Conservation (phyloP, 768 basidiomycete genomes). For the Pleurotus sapidus region DNA sequence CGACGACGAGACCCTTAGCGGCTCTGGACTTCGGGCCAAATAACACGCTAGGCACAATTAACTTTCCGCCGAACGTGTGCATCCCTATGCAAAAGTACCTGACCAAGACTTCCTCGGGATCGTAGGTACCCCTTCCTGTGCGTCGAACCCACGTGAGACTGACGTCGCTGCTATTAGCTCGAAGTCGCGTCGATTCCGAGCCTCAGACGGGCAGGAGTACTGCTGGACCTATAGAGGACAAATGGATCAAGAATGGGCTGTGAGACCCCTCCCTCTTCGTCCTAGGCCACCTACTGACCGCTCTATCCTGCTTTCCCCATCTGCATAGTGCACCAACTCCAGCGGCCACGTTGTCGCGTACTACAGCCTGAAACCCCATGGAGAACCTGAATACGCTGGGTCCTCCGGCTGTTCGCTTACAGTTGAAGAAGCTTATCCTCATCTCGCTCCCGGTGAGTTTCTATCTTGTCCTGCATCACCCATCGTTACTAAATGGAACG, state of each 20-base stretch:
- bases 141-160: too few relatives aligned
- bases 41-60: constrained; percentile 51
- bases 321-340: constrained; percentile 50
- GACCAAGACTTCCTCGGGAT: constrained; percentile 21
- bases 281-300: constrained; percentile 3
- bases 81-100: constrained; percentile 56
- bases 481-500: constrained; percentile 6
- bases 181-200: constrained; percentile 49
- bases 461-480: neutral
- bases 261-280: constrained; percentile 24
- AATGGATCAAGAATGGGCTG: constrained; percentile 62
- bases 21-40: constrained; percentile 50
- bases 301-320: neutral
- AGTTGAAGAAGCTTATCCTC: constrained; percentile 58
- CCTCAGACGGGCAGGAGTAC: constrained; percentile 60
- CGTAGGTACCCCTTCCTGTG: too few relatives aligned
- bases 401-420: constrained; percentile 65
- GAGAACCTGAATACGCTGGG: constrained; percentile 48
- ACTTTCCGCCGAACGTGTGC: constrained; percentile 30
- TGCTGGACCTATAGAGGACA: constrained; percentile 51
- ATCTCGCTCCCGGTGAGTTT: constrained; percentile 53
- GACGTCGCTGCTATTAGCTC: constrained; percentile 25
- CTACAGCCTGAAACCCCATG: constrained; percentile 54
- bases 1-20: constrained; percentile 32
- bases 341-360: constrained; percentile 53